Evolutionary conservation across 306 rosid genomes (phyloP).

Genomic region (Trifolium fragiferum): DNA sequence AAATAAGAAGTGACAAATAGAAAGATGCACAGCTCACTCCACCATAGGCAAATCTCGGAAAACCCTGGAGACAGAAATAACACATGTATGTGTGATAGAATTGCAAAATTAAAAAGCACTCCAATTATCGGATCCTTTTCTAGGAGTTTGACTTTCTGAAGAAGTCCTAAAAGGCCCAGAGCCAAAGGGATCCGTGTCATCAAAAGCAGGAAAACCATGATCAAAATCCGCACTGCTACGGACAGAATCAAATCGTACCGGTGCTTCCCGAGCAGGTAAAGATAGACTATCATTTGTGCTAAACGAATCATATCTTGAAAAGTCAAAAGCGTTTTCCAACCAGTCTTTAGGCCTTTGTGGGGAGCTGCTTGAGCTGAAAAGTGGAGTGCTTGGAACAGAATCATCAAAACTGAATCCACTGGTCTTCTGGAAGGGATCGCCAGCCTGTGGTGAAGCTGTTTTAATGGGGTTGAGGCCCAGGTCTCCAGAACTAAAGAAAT

Average conservation of each 20-base stretch:
- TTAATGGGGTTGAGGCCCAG: conserved; percentile 83
- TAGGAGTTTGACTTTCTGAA: conserved; percentile 73
- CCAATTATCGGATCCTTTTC: conserved; percentile 77
- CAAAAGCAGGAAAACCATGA: conserved; percentile 78
- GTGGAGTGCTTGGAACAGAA: conserved; percentile 96
- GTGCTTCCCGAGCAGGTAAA: conserved; percentile 59
- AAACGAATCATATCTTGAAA: conserved; percentile 87
- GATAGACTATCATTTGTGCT: conserved; percentile 62
- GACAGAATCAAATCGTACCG: conserved; percentile 71
- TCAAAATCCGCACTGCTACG: conserved; percentile 75
- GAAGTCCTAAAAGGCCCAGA: conserved; percentile 75
- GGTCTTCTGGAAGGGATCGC: conserved; percentile 62
- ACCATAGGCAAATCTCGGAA: conserved; percentile 49
- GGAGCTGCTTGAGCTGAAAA: conserved; percentile 70
- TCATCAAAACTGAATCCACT: conserved; percentile 79
- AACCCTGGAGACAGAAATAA: conserved; percentile 37
- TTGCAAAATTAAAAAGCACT: conserved; percentile 73
- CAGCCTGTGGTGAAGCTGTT: conserved; percentile 65
- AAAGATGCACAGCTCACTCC: conserved; percentile 52
- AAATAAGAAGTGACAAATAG: conserved; percentile 51
- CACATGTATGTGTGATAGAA: conserved; percentile 26
- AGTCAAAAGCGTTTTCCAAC: conserved; percentile 73
- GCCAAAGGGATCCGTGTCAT: conserved; percentile 89
- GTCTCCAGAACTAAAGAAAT: conserved; percentile 76
- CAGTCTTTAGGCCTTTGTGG: conserved; percentile 68